Conservation (phyloP, 202 grass and related monocot species). For the Schoenoplectus triqueter region DNA sequence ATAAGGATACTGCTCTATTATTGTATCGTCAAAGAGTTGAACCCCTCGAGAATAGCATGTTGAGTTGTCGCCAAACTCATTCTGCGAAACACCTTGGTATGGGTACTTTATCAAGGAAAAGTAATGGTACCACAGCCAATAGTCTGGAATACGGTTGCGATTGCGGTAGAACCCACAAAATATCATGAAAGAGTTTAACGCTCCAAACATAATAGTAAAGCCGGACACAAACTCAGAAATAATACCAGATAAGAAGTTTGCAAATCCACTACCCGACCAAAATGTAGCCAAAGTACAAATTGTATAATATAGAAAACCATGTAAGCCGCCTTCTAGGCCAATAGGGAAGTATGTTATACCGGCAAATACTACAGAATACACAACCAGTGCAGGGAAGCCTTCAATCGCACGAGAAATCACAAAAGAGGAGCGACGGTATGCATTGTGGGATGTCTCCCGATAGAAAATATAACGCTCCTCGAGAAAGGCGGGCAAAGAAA, state of each 20-base stretch:
- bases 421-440: too few species aligned
- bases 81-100: slow-evolving; percentile 66
- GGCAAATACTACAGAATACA: slow-evolving; percentile 57
- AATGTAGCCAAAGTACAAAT: too few species aligned
- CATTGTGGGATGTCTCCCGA: neutral
- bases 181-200: slow-evolving; percentile 57
- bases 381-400: too few species aligned
- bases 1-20: slow-evolving; percentile 46
- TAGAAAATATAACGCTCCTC: slow-evolving; percentile 61
- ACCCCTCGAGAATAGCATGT: slow-evolving; percentile 59
- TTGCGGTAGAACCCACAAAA: slow-evolving; percentile 45
- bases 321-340: slow-evolving; percentile 51
- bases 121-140: slow-evolving; percentile 80
- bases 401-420: too few species aligned
- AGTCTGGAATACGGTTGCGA: slow-evolving; percentile 45
- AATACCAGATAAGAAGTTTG: slow-evolving; percentile 52
- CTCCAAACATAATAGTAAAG: slow-evolving; percentile 46
- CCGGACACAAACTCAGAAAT: slow-evolving; percentile 54
- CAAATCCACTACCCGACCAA: too few species aligned
- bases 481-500: slow-evolving; percentile 70
- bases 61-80: slow-evolving; percentile 52
- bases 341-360: slow-evolving; percentile 62
- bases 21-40: slow-evolving; percentile 37
- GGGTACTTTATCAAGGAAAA: slow-evolving; percentile 70
- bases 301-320: slow-evolving; percentile 57